phyloP scores from a whole-genome alignment of 257 asterid species.

The Hygrophila difformis region DNA sequence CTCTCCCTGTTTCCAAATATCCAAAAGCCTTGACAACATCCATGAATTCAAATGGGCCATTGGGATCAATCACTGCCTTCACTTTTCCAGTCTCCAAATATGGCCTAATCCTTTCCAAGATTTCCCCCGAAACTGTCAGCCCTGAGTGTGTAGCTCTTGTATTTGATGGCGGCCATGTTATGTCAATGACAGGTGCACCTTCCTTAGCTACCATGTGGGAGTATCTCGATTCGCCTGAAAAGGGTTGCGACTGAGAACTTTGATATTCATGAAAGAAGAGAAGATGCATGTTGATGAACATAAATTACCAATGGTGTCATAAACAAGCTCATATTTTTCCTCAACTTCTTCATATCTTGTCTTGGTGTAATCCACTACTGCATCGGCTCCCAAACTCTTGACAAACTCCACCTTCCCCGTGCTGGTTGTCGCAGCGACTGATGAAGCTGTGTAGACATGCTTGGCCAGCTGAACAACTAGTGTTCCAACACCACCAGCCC shows the following conservation, averaged over 20 bases:
- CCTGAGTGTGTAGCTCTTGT: constrained; percentile 39
- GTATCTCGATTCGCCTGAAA: constrained; percentile 46
- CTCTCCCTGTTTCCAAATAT: constrained; percentile 64
- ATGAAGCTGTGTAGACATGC: constrained; percentile 30
- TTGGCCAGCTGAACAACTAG: constrained; percentile 53
- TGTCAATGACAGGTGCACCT: constrained; percentile 36
- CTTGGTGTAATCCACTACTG: constrained; percentile 54
- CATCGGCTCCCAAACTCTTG: constrained; percentile 50
- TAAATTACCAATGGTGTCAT: constrained; percentile 43
- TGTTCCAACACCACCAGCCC: constrained; percentile 67
- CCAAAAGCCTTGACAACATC: constrained; percentile 39
- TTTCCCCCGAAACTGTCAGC: constrained; percentile 53
- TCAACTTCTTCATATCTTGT: constrained; percentile 27
- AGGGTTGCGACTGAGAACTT: too few species aligned
- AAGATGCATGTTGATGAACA: not conserved
- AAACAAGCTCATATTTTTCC: constrained; percentile 60
- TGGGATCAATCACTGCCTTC: constrained; percentile 56
- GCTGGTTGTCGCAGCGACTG: constrained; percentile 52
- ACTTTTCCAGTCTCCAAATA: constrained; percentile 44
- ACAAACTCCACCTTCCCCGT: constrained; percentile 46
- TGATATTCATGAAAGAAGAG: too few species aligned
- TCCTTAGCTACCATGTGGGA: constrained; percentile 49
- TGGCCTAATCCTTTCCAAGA: constrained; percentile 40
- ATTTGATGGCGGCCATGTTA: constrained; percentile 73
- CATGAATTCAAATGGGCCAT: constrained; percentile 34